phyloP scores from a whole-genome alignment of 345 rosid species.

The Eucalyptus leucophloia region DNA sequence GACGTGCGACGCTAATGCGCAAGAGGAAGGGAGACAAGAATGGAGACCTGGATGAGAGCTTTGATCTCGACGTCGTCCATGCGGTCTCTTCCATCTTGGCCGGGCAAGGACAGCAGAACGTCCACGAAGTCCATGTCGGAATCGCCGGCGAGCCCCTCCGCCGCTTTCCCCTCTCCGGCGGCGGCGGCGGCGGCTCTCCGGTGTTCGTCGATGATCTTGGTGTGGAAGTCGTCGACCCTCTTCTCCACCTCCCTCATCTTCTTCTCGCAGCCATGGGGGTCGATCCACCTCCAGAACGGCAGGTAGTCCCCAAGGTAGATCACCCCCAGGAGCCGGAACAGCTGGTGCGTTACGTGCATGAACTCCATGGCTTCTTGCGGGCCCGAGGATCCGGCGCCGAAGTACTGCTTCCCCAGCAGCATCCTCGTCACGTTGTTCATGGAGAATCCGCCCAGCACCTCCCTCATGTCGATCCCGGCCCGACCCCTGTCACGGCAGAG shows the following conservation, averaged over 20 bases:
- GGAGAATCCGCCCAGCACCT: conserved; percentile 71
- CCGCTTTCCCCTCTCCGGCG: not conserved
- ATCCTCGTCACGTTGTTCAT: conserved; percentile 92
- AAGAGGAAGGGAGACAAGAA: not conserved
- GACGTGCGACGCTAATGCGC: not conserved
- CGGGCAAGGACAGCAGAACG: conserved; percentile 69
- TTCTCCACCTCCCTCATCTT: conserved; percentile 79
- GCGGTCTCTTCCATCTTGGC: conserved; percentile 49
- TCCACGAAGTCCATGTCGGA: conserved; percentile 75
- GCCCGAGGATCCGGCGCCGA: conserved; percentile 24
- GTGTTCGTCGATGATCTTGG: conserved; percentile 63
- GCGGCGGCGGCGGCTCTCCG: conserved; percentile 10
- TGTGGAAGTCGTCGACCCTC: conserved; percentile 83
- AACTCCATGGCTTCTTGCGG: conserved; percentile 72
- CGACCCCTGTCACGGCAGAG: not conserved
- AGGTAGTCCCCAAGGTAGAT: conserved; percentile 86
- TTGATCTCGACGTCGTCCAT: conserved; percentile 79
- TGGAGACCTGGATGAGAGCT: conserved; percentile 72
- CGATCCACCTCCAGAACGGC: conserved; percentile 90
- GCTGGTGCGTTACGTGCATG: conserved; percentile 70
- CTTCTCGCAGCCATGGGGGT: conserved; percentile 69
- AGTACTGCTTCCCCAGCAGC: conserved; percentile 75
- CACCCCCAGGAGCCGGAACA: conserved; percentile 62
- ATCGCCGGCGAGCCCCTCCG: not conserved
- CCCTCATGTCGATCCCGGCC: conserved; percentile 44